phyloP scores from a whole-genome alignment of 257 asterid species.

The Solanum etuberosum region DNA sequence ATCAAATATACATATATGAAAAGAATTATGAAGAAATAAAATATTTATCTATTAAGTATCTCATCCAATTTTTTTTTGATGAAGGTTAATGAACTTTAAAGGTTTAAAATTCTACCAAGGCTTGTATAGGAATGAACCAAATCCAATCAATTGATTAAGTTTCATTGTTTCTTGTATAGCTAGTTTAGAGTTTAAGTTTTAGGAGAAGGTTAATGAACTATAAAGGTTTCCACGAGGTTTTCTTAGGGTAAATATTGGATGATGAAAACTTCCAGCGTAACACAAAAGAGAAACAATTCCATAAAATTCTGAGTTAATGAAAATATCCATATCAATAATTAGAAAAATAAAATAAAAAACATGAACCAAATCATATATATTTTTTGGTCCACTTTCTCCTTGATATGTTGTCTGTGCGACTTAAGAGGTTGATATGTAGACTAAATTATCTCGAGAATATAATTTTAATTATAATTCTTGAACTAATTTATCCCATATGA shows the following conservation, averaged over 20 bases:
- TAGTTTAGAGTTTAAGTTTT: background rate
- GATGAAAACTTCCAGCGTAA: background rate
- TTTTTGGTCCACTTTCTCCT: background rate
- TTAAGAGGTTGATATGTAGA: background rate
- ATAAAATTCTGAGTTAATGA: background rate
- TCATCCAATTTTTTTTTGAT: background rate
- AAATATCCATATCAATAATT: background rate
- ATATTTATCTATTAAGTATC: background rate
- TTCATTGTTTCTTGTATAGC: background rate
- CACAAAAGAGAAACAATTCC: background rate
- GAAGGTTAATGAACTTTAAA: background rate
- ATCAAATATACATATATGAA: background rate
- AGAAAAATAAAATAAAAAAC: background rate
- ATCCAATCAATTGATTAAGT: background rate
- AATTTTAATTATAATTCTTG: too few relatives aligned
- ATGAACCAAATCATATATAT: background rate
- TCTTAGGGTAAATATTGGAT: background rate
- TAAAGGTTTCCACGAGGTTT: background rate
- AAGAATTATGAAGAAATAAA: background rate
- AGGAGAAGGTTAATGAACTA: too few relatives aligned
- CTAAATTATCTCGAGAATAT: background rate
- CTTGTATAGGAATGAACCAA: background rate
- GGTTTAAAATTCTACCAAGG: too few relatives aligned
- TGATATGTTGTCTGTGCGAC: background rate
- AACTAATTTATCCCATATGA: background rate